phyloP scores from a whole-genome alignment of 805 yeast genomes.

The Wickerhamiella azyma region DNA sequence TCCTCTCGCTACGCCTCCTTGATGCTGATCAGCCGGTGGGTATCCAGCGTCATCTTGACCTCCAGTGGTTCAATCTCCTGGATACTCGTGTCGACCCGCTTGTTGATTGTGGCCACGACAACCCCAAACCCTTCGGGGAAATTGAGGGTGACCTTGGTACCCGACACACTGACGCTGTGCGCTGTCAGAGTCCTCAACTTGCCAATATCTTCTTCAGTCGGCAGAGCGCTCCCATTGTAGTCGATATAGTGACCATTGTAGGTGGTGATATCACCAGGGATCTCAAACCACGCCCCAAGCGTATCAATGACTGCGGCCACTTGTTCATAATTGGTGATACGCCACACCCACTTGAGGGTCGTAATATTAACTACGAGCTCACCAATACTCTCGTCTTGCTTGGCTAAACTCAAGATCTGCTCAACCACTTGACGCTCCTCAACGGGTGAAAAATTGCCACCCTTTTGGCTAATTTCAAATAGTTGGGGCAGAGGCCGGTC shows the following conservation, averaged over 20 bases:
- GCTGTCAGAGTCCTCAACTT: background rate
- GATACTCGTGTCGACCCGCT: background rate
- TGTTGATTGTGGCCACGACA: conserved; percentile 2
- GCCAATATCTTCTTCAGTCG: background rate
- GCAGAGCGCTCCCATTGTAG: background rate
- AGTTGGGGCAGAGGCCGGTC: conserved; percentile 8
- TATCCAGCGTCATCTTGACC: background rate
- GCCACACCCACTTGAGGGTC: conserved; percentile 8
- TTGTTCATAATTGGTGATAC: background rate
- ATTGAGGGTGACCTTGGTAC: background rate
- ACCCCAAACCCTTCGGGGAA: background rate
- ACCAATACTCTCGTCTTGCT: background rate
- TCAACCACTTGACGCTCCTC: conserved; percentile 15
- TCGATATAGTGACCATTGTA: background rate
- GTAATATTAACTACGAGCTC: conserved; percentile 5
- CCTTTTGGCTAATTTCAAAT: conserved; percentile 3
- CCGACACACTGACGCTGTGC: background rate
- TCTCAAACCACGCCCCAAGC: background rate
- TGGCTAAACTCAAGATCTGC: conserved; percentile 3
- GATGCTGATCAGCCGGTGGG: background rate
- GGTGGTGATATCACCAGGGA: background rate
- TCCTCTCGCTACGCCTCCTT: background rate
- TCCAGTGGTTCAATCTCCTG: background rate
- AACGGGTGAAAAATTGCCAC: conserved; percentile 8
- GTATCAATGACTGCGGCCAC: background rate